phyloP scores from a whole-genome alignment of 2,329 filamentous ascomycete species.

The Colletotrichum trifolii region DNA sequence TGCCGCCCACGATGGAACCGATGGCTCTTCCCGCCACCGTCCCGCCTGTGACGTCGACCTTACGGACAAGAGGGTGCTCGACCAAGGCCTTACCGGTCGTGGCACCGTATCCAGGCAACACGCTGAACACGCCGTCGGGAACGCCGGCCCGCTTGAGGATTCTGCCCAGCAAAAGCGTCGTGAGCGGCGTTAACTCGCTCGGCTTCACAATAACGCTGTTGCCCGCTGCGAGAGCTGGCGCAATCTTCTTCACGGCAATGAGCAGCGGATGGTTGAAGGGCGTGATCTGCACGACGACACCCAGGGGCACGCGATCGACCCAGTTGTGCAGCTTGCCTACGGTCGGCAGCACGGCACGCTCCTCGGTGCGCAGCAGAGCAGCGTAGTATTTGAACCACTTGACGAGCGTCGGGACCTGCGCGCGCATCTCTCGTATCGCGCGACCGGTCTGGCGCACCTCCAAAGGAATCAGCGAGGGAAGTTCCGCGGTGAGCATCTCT shows the following conservation, averaged over 20 bases:
- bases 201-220: slow-evolving; percentile 72
- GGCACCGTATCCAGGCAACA: slow-evolving; percentile 66
- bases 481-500: slow-evolving; percentile 59
- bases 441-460: slow-evolving; percentile 77
- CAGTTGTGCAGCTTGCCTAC: slow-evolving; percentile 69
- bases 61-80: slow-evolving; percentile 64
- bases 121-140: slow-evolving; percentile 75
- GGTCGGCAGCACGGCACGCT: slow-evolving; percentile 74
- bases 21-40: slow-evolving; percentile 76
- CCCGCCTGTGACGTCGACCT: slow-evolving; percentile 82
- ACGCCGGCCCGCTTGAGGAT: slow-evolving; percentile 75
- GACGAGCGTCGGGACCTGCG: slow-evolving; percentile 73
- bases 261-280: slow-evolving; percentile 70
- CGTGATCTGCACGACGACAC: slow-evolving; percentile 67
- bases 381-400: slow-evolving; percentile 81
- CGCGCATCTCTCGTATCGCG: slow-evolving; percentile 75
- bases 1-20: slow-evolving; percentile 72
- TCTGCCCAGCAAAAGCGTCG: slow-evolving; percentile 67
- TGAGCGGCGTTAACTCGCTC: slow-evolving; percentile 71
- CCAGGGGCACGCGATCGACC: slow-evolving; percentile 64
- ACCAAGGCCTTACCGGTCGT: slow-evolving; percentile 65
- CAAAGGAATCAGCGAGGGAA: slow-evolving; percentile 68
- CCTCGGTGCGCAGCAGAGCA: slow-evolving; percentile 73
- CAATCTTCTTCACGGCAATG: slow-evolving; percentile 70
- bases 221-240: slow-evolving; percentile 68